Evolutionary conservation across 768 basidiomycete species (phyloP), one percentile per base, ranked within the genome.

Genomic region (Amylocystis lapponica): DNA sequence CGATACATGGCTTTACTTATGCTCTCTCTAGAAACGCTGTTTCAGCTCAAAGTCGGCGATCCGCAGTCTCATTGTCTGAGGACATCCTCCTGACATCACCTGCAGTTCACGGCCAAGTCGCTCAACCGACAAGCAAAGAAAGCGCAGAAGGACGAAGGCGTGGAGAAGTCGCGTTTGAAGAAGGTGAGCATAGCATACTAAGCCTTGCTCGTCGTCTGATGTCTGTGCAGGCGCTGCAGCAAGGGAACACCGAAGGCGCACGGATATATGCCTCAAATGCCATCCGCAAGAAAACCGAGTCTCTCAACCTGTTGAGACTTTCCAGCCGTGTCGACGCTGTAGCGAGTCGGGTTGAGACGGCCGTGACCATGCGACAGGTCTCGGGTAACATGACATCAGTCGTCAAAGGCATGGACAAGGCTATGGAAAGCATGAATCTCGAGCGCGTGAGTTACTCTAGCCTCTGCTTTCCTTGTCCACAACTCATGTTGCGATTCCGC

Each of bases 401-500:
- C 3, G 96, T 99, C 34, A 83, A 81, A 56, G 94, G 93, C 26
- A 98, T 99, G 96, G 96, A 99, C 63, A 89, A 86, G 60, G 96
- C 96, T 4, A 98, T 99, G 96, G 87, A 96, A 55, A 86, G 75
- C 65, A 99, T 99, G 96, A 98, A 99, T 70, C 77, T 98, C 44
- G 96, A 99, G 56, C 76, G 85, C 61, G 95, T 96, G 57, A 17
- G 21, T 9, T 33, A 13, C 29, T 26, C 39, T 47, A 30, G n/a
- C 17, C 11, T 27, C 6, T 34, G 26, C 26, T 26, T 31, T 33
- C 10, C 14, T 39, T n/a, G 8, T n/a, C n/a, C n/a, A n/a, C n/a
- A 34, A 4, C 16, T 3, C 27, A 26, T 22, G 20, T 29, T 9
- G 31, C 33, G 16, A 37, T 32, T 9, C 3, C 36, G 23, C 29